Conservation (phyloP, 1,284 basidiomycete species). For the Malassezia brasiliensis region DNA sequence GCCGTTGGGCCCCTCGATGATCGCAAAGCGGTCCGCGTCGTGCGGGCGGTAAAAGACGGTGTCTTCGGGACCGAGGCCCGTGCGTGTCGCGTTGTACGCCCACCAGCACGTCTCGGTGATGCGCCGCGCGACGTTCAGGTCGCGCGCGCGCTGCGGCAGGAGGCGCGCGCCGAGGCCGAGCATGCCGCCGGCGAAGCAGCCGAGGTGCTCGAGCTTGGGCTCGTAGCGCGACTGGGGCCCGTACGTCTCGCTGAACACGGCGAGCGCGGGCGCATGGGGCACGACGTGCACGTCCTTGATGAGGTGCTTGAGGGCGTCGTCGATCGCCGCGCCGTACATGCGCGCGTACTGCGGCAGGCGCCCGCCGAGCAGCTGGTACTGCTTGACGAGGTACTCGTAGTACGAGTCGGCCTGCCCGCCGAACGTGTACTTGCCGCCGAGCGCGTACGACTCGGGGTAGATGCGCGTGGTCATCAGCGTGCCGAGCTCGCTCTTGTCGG, state of each 20-base stretch:
- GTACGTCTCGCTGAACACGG: conserved; percentile 32
- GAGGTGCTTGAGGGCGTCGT: conserved; percentile 50
- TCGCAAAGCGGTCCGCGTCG: conserved; percentile 32
- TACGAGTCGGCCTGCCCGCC: conserved; percentile 53
- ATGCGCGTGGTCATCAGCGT: conserved; percentile 47
- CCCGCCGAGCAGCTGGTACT: conserved; percentile 52
- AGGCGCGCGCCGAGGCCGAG: conserved; percentile 53
- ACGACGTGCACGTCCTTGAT: conserved; percentile 49
- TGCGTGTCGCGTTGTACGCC: conserved; percentile 48
- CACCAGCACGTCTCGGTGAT: conserved; percentile 54
- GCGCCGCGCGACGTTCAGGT: conserved; percentile 49
- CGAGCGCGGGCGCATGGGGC: conserved; percentile 48
- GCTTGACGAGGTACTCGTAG: conserved; percentile 56
- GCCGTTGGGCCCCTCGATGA: conserved; percentile 22
- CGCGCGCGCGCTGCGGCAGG: conserved; percentile 47
- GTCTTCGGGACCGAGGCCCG: conserved; percentile 45
- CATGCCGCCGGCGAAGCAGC: conserved; percentile 56
- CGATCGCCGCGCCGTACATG: conserved; percentile 52
- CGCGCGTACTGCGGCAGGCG: conserved; percentile 50
- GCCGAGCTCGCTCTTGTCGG: conserved; percentile 38
- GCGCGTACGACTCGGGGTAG: conserved; percentile 39
- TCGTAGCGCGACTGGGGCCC: conserved; percentile 12
- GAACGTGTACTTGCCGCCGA: conserved; percentile 46
- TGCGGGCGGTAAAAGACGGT: conserved; percentile 29
- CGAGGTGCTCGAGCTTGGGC: conserved; percentile 48